A percentile compares a stretch with the other conserved stretches of the same genome.
Evolutionary conservation across 148 eudicot species (phyloP).

Genomic region (Simmondsia chinensis): DNA sequence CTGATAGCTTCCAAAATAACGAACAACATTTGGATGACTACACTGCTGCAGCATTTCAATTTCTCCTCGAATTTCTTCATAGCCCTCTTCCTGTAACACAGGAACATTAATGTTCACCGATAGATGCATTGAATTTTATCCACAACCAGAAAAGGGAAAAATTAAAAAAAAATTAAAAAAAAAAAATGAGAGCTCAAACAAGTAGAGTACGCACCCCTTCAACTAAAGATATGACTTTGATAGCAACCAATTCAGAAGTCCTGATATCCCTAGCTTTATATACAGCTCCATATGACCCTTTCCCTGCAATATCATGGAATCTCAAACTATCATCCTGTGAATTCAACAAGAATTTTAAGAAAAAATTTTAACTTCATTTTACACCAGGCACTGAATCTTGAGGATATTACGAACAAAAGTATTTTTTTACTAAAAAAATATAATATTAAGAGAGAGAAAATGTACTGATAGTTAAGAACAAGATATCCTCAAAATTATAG

Average conservation of each 20-base stretch:
- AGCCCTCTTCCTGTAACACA: conserved; percentile 88
- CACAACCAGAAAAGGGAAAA: no score
- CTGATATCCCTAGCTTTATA: conserved; percentile 90
- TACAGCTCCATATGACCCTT: conserved; percentile 95
- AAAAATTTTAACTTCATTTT: no score
- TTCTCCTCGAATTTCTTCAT: conserved; percentile 98
- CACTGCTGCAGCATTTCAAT: conserved; percentile 99
- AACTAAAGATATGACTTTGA: conserved; percentile 85
- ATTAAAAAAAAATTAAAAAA: neutral
- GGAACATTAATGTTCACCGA: no score
- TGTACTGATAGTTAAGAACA: no score
- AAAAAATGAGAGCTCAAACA: conserved; percentile 4
- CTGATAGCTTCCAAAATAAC: conserved; percentile 98
- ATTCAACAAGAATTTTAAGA: neutral
- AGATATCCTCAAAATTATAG: no score
- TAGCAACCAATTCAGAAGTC: conserved; percentile 91
- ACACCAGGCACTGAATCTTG: no score
- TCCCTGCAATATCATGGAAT: conserved; percentile 56
- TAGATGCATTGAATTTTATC: no score
- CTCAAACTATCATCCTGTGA: no score
- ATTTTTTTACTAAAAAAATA: no score
- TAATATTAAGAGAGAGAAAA: no score
- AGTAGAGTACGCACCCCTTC: conserved; percentile 63
- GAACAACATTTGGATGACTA: conserved; percentile 98
- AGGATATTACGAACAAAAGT: no score